Evolutionary conservation across 2,329 filamentous ascomycete species (phyloP).

Genomic region (Daldinia eschscholtzii): DNA sequence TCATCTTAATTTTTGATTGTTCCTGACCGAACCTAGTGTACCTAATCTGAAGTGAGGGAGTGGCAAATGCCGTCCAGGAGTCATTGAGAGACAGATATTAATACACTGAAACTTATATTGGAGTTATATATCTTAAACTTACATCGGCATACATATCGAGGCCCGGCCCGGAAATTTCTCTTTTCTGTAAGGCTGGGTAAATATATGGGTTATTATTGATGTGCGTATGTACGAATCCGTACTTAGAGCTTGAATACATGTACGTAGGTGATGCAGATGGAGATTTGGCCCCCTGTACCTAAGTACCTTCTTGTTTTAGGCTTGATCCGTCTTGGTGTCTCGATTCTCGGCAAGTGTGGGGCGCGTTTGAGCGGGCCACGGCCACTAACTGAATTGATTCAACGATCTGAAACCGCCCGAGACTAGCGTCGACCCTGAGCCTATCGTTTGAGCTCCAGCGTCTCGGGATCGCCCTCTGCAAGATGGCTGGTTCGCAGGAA

Average conservation of each 20-base stretch:
- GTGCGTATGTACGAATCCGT: not conserved
- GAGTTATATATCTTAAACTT: slow-evolving; percentile 7
- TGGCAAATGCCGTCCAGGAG: not conserved
- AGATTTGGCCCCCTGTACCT: not conserved
- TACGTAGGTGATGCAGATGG: not conserved
- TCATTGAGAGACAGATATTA: not conserved
- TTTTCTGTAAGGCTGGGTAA: slow-evolving; percentile 2
- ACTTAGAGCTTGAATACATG: not conserved
- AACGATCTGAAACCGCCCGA: slow-evolving; percentile 34
- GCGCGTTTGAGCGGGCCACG: slow-evolving; percentile 22
- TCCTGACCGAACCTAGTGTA: slow-evolving; percentile 3
- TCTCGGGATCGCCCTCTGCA: slow-evolving; percentile 39
- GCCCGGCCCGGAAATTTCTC: not conserved
- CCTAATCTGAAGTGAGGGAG: slow-evolving; percentile 1
- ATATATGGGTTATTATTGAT: not conserved
- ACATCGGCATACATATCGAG: not conserved
- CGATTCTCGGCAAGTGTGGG: slow-evolving; percentile 24
- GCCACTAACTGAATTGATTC: slow-evolving; percentile 10
- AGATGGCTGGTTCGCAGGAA: slow-evolving; percentile 38
- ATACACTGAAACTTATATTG: not conserved
- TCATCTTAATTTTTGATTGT: slow-evolving; percentile 9
- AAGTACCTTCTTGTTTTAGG: slow-evolving; percentile 1
- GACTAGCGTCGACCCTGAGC: slow-evolving; percentile 13
- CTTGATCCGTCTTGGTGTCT: not conserved
- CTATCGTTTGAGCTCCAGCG: slow-evolving; percentile 28